A percentile compares a stretch with the other conserved stretches of the same genome.
Evolutionary conservation across 78 protist genomes (phyloP).

Genomic region (Emiliania huxleyi): DNA sequence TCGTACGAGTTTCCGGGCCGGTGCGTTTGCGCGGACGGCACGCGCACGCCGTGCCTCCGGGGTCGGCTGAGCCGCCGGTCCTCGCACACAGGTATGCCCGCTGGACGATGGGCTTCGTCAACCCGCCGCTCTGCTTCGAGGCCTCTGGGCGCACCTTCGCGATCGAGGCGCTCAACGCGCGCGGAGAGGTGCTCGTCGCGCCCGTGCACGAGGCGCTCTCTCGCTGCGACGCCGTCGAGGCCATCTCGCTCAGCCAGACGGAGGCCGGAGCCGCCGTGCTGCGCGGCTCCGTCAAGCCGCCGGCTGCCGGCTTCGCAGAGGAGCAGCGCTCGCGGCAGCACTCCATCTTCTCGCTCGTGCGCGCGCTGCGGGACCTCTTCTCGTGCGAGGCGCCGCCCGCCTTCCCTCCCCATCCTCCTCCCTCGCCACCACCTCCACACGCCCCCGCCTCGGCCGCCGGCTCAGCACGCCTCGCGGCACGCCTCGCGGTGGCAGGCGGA

Average conservation of each 20-base stretch:
- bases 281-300: background rate
- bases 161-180: slow-evolving; percentile 38
- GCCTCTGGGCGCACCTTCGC: background rate
- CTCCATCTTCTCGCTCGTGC: slow-evolving; percentile 45
- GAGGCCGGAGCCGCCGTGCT: background rate
- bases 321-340: slow-evolving; percentile 47
- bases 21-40: too few species aligned
- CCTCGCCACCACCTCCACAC: too few species aligned
- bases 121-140: slow-evolving; percentile 23
- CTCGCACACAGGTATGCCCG: background rate
- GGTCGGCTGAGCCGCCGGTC: background rate
- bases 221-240: background rate
- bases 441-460: too few species aligned
- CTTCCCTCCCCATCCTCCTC: too few species aligned
- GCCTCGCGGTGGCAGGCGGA: too few species aligned
- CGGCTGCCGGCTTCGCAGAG: slow-evolving; percentile 22
- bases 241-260: background rate
- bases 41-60: background rate
- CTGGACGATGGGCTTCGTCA: slow-evolving; percentile 35
- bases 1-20: slow-evolving; percentile 27
- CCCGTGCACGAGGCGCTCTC: background rate
- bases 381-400: too few species aligned
- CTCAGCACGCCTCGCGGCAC: too few species aligned
- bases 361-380: slow-evolving; percentile 13
- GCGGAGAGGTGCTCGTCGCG: slow-evolving; percentile 23